Percentiles rank a stretch among this genome's conserved stretches.
These are phyloP conservation scores for Lenzites betulinus DNA, from an alignment of 768 basidiomycete species.

Conservation along the genomic window DNA sequence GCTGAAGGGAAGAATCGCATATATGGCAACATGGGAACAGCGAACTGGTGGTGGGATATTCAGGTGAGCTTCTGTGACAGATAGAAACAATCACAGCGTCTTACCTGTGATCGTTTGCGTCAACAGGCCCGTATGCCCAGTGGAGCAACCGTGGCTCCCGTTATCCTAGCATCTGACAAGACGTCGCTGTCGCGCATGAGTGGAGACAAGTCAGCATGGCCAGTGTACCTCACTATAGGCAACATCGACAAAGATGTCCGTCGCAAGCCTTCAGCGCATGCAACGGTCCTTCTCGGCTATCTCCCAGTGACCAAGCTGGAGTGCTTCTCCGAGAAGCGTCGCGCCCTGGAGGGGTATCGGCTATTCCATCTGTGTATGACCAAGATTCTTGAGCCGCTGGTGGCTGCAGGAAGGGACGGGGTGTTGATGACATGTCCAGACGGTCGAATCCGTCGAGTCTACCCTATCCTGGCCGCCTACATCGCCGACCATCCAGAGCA, in stretches of 20 bases:
- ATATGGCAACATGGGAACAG: constrained; percentile 46
- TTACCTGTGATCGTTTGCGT: background rate
- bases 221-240: constrained; percentile 35
- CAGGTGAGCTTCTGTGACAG: constrained; percentile 38
- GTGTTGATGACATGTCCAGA: constrained; percentile 2
- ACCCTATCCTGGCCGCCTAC: constrained; percentile 44
- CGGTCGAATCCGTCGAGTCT: constrained; percentile 24
- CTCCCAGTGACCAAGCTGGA: constrained; percentile 34
- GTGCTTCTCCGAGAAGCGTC: constrained; percentile 21
- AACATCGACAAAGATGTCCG: constrained; percentile 29
- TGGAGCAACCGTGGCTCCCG: constrained; percentile 30
- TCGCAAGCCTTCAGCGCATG: constrained; percentile 18
- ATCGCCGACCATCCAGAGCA: constrained; percentile 50
- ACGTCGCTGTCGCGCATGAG: constrained; percentile 43
- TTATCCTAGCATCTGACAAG: constrained; percentile 45
- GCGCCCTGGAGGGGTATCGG: constrained; percentile 25
- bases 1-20: constrained; percentile 26
- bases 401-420: constrained; percentile 25
- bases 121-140: constrained; percentile 20
- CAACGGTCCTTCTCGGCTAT: constrained; percentile 30
- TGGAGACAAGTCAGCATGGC: constrained; percentile 39
- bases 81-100: background rate
- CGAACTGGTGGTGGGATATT: constrained; percentile 51
- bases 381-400: constrained; percentile 35
- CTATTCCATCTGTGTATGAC: constrained; percentile 42